Evolutionary conservation across 2,329 filamentous ascomycete genomes (phyloP).

Genomic region (Ascochyta fabae): DNA sequence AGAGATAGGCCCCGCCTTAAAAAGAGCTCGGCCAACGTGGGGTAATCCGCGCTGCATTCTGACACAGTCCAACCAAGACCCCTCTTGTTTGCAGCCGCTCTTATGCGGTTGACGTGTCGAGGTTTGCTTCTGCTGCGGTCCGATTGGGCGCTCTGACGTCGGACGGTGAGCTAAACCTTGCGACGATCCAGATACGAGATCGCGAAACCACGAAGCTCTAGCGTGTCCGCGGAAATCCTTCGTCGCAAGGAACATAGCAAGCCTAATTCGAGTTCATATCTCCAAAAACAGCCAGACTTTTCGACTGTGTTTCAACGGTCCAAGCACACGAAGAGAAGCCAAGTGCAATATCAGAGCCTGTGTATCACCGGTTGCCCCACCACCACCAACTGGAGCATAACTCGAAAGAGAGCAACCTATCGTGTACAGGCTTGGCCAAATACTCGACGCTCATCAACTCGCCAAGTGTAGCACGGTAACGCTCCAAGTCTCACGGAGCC

Average conservation of each 20-base stretch:
- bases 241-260: background rate
- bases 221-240: slow-evolving; percentile 21
- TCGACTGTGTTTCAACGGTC: background rate
- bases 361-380: background rate
- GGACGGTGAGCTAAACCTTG: slow-evolving; percentile 28
- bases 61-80: slow-evolving; percentile 20
- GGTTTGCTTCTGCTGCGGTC: slow-evolving; percentile 25
- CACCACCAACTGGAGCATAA: background rate
- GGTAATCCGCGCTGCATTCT: slow-evolving; percentile 30
- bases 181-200: slow-evolving; percentile 26
- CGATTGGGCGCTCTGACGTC: slow-evolving; percentile 40
- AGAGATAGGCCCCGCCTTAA: slow-evolving; percentile 15
- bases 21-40: slow-evolving; percentile 30
- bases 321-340: slow-evolving; percentile 9
- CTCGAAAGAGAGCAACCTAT: background rate
- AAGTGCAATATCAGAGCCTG: slow-evolving; percentile 6
- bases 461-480: background rate
- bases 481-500: background rate
- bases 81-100: slow-evolving; percentile 23
- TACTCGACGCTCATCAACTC: background rate
- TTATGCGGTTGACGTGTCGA: slow-evolving; percentile 29
- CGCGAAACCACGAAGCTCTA: slow-evolving; percentile 2
- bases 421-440: background rate
- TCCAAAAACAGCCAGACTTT: background rate
- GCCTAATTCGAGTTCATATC: background rate